A percentile compares a stretch with the other conserved stretches of the same genome.
These are phyloP conservation scores for Zizania palustris DNA, from an alignment of 202 grass and related monocot species.

Conservation along the genomic window DNA sequence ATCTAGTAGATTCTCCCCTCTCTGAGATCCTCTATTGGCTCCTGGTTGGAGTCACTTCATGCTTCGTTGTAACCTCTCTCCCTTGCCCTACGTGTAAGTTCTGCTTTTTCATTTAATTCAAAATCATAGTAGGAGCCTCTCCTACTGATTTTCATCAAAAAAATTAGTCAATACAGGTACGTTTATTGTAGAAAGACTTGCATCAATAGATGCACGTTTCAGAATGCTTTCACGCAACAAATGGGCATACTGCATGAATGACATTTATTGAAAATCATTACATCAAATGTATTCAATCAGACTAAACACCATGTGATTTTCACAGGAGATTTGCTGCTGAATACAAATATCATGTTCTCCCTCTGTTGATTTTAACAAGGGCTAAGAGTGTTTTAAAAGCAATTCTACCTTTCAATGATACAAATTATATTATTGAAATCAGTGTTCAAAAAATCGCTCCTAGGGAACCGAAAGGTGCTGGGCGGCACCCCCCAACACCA, in stretches of 20 bases:
- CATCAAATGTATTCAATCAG: not conserved
- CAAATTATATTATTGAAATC: not conserved
- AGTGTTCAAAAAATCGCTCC: no score
- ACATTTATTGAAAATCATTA: constrained; percentile 10
- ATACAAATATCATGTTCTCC: not conserved
- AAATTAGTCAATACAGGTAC: not conserved
- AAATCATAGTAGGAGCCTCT: no score
- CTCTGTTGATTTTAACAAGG: not conserved
- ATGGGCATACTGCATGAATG: constrained; percentile 69
- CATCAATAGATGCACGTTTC: not conserved
- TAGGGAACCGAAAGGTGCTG: no score
- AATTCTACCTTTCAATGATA: not conserved
- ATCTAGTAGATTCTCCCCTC: no score
- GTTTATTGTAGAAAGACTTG: not conserved
- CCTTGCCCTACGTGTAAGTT: no score
- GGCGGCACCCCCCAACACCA: no score
- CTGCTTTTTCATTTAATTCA: no score
- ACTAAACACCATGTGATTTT: no score
- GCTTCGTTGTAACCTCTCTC: no score
- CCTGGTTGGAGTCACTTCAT: no score
- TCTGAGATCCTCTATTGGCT: no score
- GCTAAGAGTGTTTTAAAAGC: not conserved
- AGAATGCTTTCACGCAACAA: not conserved
- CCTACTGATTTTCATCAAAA: no score
- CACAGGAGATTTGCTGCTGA: not conserved